A percentile compares a stretch with the other conserved stretches of the same genome.
phyloP scores from a whole-genome alignment of 139 green algal genomes.

The Protoeuglena noctilucae region DNA sequence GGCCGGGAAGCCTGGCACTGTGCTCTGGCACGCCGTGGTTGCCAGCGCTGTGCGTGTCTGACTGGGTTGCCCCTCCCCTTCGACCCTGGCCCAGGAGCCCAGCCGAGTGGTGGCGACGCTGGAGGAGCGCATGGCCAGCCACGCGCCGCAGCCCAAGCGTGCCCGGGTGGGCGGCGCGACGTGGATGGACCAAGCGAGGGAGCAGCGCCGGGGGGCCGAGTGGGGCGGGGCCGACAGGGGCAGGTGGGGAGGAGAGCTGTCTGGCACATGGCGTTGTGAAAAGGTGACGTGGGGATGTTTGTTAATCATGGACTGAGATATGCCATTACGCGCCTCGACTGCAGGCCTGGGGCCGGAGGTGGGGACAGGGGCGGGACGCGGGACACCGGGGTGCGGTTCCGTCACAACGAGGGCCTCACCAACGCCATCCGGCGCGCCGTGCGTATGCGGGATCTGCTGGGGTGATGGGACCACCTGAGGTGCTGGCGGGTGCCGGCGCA shows the following conservation, averaged over 20 bases:
- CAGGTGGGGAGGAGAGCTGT: neutral
- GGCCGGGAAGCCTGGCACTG: too few relatives aligned
- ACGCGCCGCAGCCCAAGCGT: too few relatives aligned
- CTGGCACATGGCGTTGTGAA: too few relatives aligned
- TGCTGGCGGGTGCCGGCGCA: too few relatives aligned
- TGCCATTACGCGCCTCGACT: neutral
- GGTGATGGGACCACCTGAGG: too few relatives aligned
- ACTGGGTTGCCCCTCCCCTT: too few relatives aligned
- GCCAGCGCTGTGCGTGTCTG: too few relatives aligned
- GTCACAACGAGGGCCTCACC: constrained; percentile 84
- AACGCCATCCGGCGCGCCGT: constrained; percentile 77
- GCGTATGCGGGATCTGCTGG: constrained; percentile 52
- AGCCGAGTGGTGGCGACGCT: neutral
- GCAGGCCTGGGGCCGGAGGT: neutral
- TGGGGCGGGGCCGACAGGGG: too few relatives aligned
- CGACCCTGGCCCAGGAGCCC: neutral
- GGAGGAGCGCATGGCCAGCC: neutral
- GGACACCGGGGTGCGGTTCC: constrained; percentile 66
- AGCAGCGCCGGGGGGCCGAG: neutral
- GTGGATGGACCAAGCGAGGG: neutral
- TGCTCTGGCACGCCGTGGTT: too few relatives aligned
- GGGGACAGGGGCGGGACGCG: too few relatives aligned
- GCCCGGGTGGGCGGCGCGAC: neutral
- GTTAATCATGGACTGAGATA: too few relatives aligned
- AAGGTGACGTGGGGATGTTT: too few relatives aligned